These are phyloP conservation scores for Pseudozyma pruni DNA, from an alignment of 1,284 basidiomycete species.

Conservation along the genomic window DNA sequence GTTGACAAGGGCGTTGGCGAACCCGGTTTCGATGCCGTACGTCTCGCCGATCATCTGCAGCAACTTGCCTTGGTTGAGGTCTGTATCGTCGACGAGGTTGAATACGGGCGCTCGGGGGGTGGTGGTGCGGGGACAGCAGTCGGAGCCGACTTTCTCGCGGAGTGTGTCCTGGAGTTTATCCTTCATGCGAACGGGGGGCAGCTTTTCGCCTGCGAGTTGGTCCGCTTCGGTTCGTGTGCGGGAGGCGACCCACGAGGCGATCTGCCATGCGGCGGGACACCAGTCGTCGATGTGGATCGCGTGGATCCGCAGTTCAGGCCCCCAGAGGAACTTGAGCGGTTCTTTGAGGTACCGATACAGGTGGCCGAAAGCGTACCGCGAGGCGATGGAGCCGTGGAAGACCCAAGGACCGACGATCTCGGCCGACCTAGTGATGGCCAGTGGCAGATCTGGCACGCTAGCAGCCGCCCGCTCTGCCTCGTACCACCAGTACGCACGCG, in stretches of 20 bases:
- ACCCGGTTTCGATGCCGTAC: conserved; percentile 49
- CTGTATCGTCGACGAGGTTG: conserved; percentile 54
- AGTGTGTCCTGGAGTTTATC: conserved; percentile 38
- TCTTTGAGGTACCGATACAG: conserved; percentile 39
- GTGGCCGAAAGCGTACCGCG: conserved; percentile 29
- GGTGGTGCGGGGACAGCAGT: conserved; percentile 37
- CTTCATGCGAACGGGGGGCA: conserved; percentile 42
- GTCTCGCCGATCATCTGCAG: conserved; percentile 33
- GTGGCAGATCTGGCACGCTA: conserved; percentile 29
- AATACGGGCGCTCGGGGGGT: conserved; percentile 53
- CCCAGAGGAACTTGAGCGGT: conserved; percentile 51
- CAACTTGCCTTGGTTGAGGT: conserved; percentile 49
- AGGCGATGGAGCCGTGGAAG: conserved; percentile 27
- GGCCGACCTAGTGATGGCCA: conserved; percentile 52
- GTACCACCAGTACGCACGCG: conserved; percentile 52
- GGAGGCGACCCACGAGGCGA: conserved; percentile 40
- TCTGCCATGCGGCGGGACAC: conserved; percentile 41
- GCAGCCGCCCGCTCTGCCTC: conserved; percentile 56
- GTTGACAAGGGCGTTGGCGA: conserved; percentile 49
- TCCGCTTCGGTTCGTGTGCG: conserved; percentile 31
- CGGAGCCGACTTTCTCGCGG: conserved; percentile 32
- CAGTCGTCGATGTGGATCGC: conserved; percentile 53
- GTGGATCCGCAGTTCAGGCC: conserved; percentile 47
- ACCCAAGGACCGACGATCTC: conserved; percentile 49
- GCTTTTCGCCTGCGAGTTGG: conserved; percentile 40